Conservation (phyloP, 2,329 filamentous ascomycete genomes). For the Microcyclosporella mali region DNA sequence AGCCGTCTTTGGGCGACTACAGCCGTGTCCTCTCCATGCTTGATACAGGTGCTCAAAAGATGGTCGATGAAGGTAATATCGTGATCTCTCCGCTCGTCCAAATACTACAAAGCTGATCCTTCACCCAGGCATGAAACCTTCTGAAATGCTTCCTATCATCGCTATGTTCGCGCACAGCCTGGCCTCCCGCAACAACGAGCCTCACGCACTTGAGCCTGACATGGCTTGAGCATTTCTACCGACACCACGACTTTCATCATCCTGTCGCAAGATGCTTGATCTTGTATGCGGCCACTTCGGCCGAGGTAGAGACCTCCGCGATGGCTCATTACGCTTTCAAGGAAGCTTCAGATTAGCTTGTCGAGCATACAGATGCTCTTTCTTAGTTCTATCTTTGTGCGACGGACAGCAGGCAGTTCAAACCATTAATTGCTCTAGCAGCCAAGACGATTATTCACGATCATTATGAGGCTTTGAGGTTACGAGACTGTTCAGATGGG, state of each 20-base stretch:
- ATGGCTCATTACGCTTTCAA: no score
- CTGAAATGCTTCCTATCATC: neutral
- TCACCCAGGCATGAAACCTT: neutral
- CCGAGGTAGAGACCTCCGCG: neutral
- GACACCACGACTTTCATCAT: neutral
- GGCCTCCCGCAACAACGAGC: neutral
- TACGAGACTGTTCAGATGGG: no score
- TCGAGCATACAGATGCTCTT: no score
- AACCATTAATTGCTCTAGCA: no score
- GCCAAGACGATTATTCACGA: no score
- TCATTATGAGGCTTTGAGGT: no score
- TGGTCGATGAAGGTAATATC: neutral
- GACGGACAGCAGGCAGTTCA: no score
- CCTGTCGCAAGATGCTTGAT: slow-evolving; percentile 2
- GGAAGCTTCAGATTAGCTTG: no score
- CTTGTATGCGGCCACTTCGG: slow-evolving; percentile 2
- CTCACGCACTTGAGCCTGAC: no score
- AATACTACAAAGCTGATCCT: no score
- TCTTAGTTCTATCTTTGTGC: no score
- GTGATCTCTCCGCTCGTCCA: no score
- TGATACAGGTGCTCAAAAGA: neutral
- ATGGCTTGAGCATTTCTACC: neutral
- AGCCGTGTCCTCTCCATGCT: neutral
- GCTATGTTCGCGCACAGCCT: neutral
- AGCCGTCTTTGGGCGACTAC: neutral